Evolutionary conservation across 2,329 filamentous ascomycete genomes (phyloP).

Genomic region (Teratosphaeriaceae sp.): DNA sequence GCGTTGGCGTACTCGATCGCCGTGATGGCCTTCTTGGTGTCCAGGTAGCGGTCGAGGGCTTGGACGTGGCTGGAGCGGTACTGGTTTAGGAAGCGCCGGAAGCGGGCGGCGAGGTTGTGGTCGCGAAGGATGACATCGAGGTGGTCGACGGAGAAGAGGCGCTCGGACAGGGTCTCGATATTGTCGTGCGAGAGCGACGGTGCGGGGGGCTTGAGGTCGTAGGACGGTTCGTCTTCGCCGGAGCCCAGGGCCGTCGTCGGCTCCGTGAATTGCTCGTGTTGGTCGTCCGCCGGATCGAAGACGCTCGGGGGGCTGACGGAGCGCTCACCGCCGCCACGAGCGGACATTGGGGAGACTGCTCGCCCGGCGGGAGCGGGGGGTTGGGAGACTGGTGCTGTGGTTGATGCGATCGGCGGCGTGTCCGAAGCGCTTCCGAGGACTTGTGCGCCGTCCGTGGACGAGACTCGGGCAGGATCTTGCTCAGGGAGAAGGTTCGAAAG

Average conservation of each 20-base stretch:
- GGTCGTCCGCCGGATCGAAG: slow-evolving; percentile 16
- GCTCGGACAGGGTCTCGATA: slow-evolving; percentile 31
- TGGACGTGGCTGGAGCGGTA: slow-evolving; percentile 32
- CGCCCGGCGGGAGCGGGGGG: too few species aligned
- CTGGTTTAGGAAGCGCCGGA: slow-evolving; percentile 34
- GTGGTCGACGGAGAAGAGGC: slow-evolving; percentile 39
- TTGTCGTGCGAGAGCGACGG: slow-evolving; percentile 24
- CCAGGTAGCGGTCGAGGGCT: slow-evolving; percentile 32
- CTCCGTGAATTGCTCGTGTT: slow-evolving; percentile 16
- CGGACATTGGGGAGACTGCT: slow-evolving; percentile 16
- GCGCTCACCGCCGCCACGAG: slow-evolving; percentile 15
- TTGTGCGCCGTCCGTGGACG: too few species aligned
- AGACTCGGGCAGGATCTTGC: too few species aligned
- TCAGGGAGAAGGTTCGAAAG: too few species aligned
- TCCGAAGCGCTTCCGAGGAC: too few species aligned
- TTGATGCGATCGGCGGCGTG: too few species aligned
- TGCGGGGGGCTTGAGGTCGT: slow-evolving; percentile 37
- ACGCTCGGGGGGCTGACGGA: slow-evolving; percentile 21
- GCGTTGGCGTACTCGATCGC: slow-evolving; percentile 41
- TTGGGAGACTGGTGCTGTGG: too few species aligned
- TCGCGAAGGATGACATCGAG: slow-evolving; percentile 37
- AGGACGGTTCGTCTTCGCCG: slow-evolving; percentile 22
- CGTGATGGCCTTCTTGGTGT: slow-evolving; percentile 35
- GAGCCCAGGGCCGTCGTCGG: slow-evolving; percentile 19
- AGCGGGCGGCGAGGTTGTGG: slow-evolving; percentile 27